A percentile compares a stretch with the other conserved stretches of the same genome.
Conservation (phyloP, 495 filamentous ascomycete species). For the Xylaria scruposa region DNA sequence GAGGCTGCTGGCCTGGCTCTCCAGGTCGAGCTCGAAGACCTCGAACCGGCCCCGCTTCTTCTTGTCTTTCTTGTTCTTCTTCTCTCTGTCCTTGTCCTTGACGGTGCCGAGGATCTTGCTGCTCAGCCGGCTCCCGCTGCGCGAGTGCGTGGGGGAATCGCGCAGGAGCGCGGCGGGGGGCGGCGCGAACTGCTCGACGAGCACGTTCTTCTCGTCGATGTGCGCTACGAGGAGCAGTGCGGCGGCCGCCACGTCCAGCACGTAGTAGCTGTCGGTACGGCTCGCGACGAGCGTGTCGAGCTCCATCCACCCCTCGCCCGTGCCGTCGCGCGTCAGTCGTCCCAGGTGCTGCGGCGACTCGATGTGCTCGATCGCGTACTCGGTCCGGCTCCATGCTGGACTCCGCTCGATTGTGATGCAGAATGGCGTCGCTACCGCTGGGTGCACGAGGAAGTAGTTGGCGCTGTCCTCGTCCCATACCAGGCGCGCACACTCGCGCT, state of each 20-base stretch:
- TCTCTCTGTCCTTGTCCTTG: conserved; percentile 28
- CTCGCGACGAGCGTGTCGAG: conserved; percentile 58
- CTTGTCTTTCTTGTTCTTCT: conserved; percentile 30
- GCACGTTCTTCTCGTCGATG: conserved; percentile 58
- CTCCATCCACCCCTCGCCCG: conserved; percentile 59
- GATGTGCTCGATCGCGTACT: conserved; percentile 68
- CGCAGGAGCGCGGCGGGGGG: conserved; percentile 47
- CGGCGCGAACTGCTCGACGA: conserved; percentile 59
- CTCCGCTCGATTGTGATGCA: conserved; percentile 57
- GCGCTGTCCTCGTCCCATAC: conserved; percentile 69
- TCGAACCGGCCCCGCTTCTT: conserved; percentile 52
- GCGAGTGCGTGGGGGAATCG: conserved; percentile 26
- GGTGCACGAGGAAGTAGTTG: conserved; percentile 76
- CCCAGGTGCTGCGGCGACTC: conserved; percentile 60
- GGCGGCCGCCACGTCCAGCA: conserved; percentile 75
- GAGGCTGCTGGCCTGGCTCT: conserved; percentile 58
- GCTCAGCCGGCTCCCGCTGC: conserved; percentile 40
- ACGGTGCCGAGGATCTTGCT: conserved; percentile 26
- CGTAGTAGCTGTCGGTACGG: conserved; percentile 66
- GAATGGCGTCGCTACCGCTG: conserved; percentile 66
- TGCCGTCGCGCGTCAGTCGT: conserved; percentile 58
- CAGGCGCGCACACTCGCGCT: conserved; percentile 73
- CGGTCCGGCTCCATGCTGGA: conserved; percentile 61
- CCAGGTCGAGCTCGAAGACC: conserved; percentile 63
- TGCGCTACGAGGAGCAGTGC: conserved; percentile 74